A percentile compares a stretch with the other conserved stretches of the same genome.
phyloP scores from a whole-genome alignment of 768 basidiomycete genomes.

The Termitomyces sp. region DNA sequence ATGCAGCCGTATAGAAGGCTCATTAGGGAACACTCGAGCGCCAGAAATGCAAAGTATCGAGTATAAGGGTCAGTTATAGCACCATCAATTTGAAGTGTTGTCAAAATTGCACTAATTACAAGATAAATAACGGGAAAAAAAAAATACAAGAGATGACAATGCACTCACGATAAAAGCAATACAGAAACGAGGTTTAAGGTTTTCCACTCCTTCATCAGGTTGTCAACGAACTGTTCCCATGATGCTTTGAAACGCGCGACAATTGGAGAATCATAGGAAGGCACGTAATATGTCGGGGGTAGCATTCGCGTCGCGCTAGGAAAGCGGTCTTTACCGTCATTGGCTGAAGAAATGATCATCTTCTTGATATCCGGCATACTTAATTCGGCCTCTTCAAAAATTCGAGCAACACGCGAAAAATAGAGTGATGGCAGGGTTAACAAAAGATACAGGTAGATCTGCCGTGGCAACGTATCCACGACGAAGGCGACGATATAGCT shows the following conservation, averaged over 20 bases:
- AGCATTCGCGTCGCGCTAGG: neutral
- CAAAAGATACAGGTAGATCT: constrained; percentile 31
- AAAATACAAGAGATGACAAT: neutral
- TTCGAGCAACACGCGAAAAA: constrained; percentile 56
- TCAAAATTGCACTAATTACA: constrained; percentile 13
- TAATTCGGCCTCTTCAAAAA: constrained; percentile 61
- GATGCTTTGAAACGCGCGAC: constrained; percentile 39
- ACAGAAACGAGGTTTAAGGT: constrained; percentile 17
- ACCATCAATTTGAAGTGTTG: constrained; percentile 16
- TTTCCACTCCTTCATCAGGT: constrained; percentile 18
- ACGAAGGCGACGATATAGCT: constrained; percentile 10
- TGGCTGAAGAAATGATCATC: constrained; percentile 23
- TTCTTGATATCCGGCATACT: constrained; percentile 49
- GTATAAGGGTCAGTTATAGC: constrained; percentile 47
- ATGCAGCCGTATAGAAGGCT: constrained; percentile 58
- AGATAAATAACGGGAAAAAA: neutral
- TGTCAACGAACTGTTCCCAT: constrained; percentile 17
- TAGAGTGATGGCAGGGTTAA: constrained; percentile 59
- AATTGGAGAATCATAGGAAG: constrained; percentile 5
- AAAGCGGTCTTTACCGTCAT: neutral
- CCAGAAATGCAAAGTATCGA: constrained; percentile 45
- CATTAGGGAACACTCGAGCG: constrained; percentile 51
- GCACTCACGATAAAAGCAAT: constrained; percentile 14
- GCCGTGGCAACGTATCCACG: constrained; percentile 17
- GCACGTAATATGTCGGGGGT: neutral